A percentile compares a stretch with the other conserved stretches of the same genome.
Evolutionary conservation across 306 rosid species (phyloP).

Genomic region (Lathyrus aphaca): DNA sequence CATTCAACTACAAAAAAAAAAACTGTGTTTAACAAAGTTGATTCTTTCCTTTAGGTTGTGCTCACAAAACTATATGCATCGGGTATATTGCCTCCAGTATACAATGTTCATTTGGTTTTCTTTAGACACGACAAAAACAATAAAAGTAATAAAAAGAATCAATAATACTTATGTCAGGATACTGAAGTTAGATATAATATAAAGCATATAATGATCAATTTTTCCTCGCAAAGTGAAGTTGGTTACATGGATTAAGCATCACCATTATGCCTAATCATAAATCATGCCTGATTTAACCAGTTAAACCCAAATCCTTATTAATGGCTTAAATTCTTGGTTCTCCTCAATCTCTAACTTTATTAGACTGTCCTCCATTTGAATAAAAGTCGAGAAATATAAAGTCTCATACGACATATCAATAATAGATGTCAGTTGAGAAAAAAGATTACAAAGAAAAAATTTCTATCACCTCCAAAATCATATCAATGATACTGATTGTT

Average conservation of each 20-base stretch:
- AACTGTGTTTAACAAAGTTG: not conserved
- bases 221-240: not conserved
- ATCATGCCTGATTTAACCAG: not conserved
- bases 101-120: not conserved
- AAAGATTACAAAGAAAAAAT: not conserved
- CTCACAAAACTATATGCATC: not conserved
- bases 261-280: not conserved
- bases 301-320: too few relatives aligned
- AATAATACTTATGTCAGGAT: not conserved
- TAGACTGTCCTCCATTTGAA: not conserved
- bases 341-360: not conserved
- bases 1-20: constrained; percentile 15
- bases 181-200: not conserved
- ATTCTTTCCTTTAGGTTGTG: not conserved
- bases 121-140: not conserved
- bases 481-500: not conserved
- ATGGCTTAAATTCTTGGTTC: not conserved
- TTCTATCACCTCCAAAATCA: too few relatives aligned
- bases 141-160: not conserved
- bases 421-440: not conserved
- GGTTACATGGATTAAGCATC: not conserved
- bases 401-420: not conserved
- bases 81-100: not conserved
- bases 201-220: too few relatives aligned
- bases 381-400: not conserved